Percentiles rank a stretch among this genome's conserved stretches.
phyloP scores from a whole-genome alignment of 495 filamentous ascomycete species.

The Neurospora tetrasperma region DNA sequence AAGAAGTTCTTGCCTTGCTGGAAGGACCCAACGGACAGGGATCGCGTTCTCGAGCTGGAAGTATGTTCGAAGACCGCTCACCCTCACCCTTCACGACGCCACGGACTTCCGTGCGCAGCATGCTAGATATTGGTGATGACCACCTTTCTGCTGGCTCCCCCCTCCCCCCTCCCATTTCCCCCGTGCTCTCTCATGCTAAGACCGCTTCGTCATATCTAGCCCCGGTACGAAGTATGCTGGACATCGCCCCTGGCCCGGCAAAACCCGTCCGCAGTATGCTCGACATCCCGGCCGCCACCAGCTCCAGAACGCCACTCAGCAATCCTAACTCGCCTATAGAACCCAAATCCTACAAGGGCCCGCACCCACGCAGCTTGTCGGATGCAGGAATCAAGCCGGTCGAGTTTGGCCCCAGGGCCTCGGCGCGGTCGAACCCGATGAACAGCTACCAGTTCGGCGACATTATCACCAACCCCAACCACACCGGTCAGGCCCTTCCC shows the following conservation, averaged over 20 bases:
- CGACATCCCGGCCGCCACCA: constrained; percentile 17
- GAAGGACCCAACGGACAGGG: constrained; percentile 27
- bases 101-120: constrained; percentile 45
- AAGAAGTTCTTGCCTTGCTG: constrained; percentile 56
- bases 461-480: constrained; percentile 38
- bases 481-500: constrained; percentile 30
- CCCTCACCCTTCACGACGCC: constrained; percentile 40
- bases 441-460: constrained; percentile 44
- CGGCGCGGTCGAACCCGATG: constrained; percentile 30
- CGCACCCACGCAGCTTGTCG: constrained; percentile 40
- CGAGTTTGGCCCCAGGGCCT: constrained; percentile 30
- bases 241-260: constrained; percentile 34
- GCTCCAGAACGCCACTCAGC: constrained; percentile 19
- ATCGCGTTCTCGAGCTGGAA: constrained; percentile 26
- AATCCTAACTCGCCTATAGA: constrained; percentile 35
- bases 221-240: constrained; percentile 51
- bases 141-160: constrained; percentile 12
- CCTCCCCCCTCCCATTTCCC: not conserved
- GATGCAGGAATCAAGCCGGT: constrained; percentile 36
- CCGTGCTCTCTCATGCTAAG: constrained; percentile 12
- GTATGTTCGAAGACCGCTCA: constrained; percentile 28
- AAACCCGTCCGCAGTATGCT: constrained; percentile 34
- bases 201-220: constrained; percentile 17
- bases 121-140: constrained; percentile 42
- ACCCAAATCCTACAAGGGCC: constrained; percentile 13